These are phyloP conservation scores for Adansonia digitata DNA, from an alignment of 345 rosid genomes.

Conservation along the genomic window DNA sequence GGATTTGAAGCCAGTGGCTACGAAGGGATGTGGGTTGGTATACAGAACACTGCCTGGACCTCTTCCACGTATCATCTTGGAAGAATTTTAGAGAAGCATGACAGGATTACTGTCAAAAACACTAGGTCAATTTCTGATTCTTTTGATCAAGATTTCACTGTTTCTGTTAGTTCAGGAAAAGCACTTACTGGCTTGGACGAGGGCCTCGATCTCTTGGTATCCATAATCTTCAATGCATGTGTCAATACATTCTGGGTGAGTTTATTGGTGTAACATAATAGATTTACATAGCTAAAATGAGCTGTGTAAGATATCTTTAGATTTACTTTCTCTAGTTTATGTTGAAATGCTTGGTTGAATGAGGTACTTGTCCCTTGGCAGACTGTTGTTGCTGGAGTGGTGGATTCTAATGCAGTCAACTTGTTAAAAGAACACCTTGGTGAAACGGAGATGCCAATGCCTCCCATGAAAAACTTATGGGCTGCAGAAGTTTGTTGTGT, in stretches of 20 bases:
- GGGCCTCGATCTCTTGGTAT: conserved; percentile 48
- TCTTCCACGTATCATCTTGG: conserved; percentile 43
- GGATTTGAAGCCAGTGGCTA: conserved; percentile 33
- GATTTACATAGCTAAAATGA: not conserved
- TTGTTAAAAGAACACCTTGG: conserved; percentile 39
- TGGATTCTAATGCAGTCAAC: conserved; percentile 37
- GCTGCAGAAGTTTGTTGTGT: conserved; percentile 43
- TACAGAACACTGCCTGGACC: conserved; percentile 23
- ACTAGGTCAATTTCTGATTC: conserved; percentile 47
- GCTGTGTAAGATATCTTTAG: not conserved
- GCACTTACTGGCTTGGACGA: conserved; percentile 55
- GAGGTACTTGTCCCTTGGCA: conserved; percentile 29
- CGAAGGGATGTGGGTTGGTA: conserved; percentile 31
- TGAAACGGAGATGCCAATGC: conserved; percentile 34
- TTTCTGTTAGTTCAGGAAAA: conserved; percentile 40
- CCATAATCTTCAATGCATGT: conserved; percentile 46
- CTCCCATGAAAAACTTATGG: conserved; percentile 51
- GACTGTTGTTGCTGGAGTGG: conserved; percentile 41
- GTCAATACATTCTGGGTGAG: conserved; percentile 60
- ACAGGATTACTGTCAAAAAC: conserved; percentile 49
- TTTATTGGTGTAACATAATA: not conserved
- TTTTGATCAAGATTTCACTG: conserved; percentile 44
- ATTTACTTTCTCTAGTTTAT: not conserved
- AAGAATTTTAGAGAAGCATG: conserved; percentile 48
- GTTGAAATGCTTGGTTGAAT: conserved; percentile 1